Evolutionary conservation across 2,329 filamentous ascomycete genomes (phyloP), one percentile per base, ranked within the genome.

Genomic region (Harringtonia lauricola): DNA sequence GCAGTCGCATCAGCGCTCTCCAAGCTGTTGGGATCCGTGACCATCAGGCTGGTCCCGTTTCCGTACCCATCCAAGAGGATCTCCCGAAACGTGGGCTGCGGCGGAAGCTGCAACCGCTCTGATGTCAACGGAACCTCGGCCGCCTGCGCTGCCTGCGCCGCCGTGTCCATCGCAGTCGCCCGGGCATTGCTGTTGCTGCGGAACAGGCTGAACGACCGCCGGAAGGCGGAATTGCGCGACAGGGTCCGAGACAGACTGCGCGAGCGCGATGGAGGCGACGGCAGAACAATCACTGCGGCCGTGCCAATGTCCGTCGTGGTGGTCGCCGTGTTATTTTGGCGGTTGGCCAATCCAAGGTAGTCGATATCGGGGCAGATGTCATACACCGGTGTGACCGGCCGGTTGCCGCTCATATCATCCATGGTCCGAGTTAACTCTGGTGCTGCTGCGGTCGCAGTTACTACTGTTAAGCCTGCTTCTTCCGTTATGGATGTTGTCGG

Each of bases 291-390:
- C 44, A 24, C 46, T 42, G 4, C 26, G 55, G 43, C 3, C 49
- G 37, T 8, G 50, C 47, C 14, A 26, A n/a, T 43, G 48, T 41
- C 36, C 35, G 29, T 21, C 44, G 31, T 36, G 24, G 36, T 13
- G 19, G n/a, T n/a, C n/a, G n/a, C n/a, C n/a, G 21, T 14, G 41
- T 24, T 3, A 33, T 14, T 30, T 31, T 18, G 47, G 39, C 59
- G 57, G 45, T 68, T 65, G 0, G 63, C 61, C 8, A 70, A 57
- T 0, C 67, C 67, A 43, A 71, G 65, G 48, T 76, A 75, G 50
- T 78, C 72, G 36, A 78, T 67, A 39, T 79, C 74, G 0, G 73
- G 72, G 46, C 70, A 68, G 46, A 76, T 70, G 46, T 72, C 71
- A 12, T 51, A 26, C 9, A 17, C 17, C 7, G 36, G 36, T 14